Conservation (phyloP, 768 basidiomycete genomes). For the Tulasnella sp. region DNA sequence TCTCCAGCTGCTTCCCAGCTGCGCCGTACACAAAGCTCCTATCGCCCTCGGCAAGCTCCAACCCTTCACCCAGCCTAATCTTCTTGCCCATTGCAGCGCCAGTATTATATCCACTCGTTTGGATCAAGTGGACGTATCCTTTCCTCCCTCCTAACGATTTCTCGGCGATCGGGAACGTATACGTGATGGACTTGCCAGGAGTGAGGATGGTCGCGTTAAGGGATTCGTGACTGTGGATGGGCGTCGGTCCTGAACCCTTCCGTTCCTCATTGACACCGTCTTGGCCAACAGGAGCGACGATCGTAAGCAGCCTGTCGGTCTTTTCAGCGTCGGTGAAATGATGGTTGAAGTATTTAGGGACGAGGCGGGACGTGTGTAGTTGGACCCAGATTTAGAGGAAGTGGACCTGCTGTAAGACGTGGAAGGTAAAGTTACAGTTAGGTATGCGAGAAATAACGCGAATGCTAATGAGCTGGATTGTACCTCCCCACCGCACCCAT, state of each 20-base stretch:
- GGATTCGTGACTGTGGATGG: constrained; percentile 56
- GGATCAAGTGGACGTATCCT: constrained; percentile 78
- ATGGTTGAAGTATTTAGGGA: constrained; percentile 78
- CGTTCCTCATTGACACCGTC: constrained; percentile 49
- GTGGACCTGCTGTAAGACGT: background rate
- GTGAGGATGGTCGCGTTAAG: constrained; percentile 70
- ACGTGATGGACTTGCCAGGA: constrained; percentile 41
- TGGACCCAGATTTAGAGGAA: constrained; percentile 18
- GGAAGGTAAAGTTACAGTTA: background rate
- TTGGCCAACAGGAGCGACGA: constrained; percentile 62
- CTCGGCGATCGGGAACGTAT: constrained; percentile 34
- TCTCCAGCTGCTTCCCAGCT: constrained; percentile 3
- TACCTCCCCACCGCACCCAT: constrained; percentile 31
- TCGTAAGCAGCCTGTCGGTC: constrained; percentile 51
- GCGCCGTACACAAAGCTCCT: background rate
- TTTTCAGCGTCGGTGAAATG: constrained; percentile 80
- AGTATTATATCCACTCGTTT: constrained; percentile 71
- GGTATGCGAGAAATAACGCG: background rate
- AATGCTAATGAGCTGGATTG: background rate
- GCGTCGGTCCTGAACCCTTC: constrained; percentile 68
- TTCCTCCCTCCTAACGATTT: constrained; percentile 33
- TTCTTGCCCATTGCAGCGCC: constrained; percentile 38
- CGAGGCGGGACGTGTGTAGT: constrained; percentile 39
- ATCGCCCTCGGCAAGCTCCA: constrained; percentile 15
- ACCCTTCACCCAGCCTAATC: background rate